Evolutionary conservation across 805 yeast species (phyloP).

Genomic region (Wickerhamomyces chaumierensis): DNA sequence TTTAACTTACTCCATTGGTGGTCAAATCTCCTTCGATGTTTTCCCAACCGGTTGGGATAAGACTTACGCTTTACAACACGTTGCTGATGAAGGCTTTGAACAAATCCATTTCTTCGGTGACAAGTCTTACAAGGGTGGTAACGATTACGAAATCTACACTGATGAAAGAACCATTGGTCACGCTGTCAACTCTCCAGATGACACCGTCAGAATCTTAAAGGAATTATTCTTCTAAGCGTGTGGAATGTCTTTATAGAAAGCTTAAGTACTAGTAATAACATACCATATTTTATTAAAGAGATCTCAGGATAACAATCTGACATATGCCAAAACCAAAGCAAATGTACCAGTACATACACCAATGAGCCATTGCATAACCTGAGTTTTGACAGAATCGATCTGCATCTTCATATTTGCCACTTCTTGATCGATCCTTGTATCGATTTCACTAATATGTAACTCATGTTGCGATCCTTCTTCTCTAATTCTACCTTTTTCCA

Average conservation of each 20-base stretch:
- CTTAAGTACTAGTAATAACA: neutral
- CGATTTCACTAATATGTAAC: constrained; percentile 87
- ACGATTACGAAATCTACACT: constrained; percentile 91
- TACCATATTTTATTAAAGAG: neutral
- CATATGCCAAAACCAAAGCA: constrained; percentile 86
- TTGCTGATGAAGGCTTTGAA: constrained; percentile 72
- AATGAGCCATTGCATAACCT: constrained; percentile 95
- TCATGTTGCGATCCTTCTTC: constrained; percentile 92
- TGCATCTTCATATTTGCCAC: constrained; percentile 91
- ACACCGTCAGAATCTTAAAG: constrained; percentile 76
- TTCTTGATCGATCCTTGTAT: constrained; percentile 91
- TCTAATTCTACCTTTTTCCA: constrained; percentile 91
- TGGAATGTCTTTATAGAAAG: neutral
- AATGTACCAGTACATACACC: constrained; percentile 98
- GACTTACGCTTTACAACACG: constrained; percentile 94
- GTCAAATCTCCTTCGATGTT: constrained; percentile 97
- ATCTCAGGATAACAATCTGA: constrained; percentile 55
- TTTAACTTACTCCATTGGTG: constrained; percentile 96
- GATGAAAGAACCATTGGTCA: constrained; percentile 95
- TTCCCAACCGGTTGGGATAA: constrained; percentile 99
- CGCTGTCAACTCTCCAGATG: constrained; percentile 80
- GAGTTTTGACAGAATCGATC: constrained; percentile 89
- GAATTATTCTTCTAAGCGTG: constrained; percentile 46
- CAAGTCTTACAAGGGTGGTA: constrained; percentile 94
- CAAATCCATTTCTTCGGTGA: constrained; percentile 97